Evolutionary conservation across 352 stramenopile species (phyloP).

Genomic region (Phytophthora podocarpi): DNA sequence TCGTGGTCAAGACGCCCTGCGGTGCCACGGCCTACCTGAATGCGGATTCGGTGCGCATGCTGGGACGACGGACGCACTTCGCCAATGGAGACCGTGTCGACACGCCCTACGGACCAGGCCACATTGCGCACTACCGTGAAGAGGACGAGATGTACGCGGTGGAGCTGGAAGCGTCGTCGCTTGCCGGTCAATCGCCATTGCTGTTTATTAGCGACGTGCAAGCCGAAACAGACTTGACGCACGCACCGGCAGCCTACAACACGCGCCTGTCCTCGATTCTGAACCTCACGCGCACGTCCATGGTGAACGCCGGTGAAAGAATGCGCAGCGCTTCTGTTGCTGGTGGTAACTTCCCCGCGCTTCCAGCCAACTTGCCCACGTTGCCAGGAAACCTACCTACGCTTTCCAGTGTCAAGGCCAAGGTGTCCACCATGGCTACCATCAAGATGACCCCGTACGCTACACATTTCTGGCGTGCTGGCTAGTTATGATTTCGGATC

Average conservation of each 20-base stretch:
- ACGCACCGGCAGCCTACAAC: conserved; percentile 37
- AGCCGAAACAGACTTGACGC: conserved; percentile 47
- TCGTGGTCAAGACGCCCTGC: conserved; percentile 56
- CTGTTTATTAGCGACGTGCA: conserved; percentile 56
- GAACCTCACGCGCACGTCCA: conserved; percentile 70
- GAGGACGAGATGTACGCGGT: conserved; percentile 65
- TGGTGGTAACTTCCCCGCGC: conserved; percentile 51
- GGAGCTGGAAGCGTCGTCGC: conserved; percentile 41
- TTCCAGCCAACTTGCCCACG: conserved; percentile 35
- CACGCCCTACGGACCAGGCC: conserved; percentile 55
- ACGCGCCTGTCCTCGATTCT: conserved; percentile 78
- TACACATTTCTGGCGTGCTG: background rate
- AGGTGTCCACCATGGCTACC: conserved; percentile 70
- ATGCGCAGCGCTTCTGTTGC: conserved; percentile 65
- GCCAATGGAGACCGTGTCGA: conserved; percentile 52
- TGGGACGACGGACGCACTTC: conserved; percentile 61
- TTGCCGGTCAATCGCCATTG: conserved; percentile 33
- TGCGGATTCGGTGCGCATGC: conserved; percentile 48
- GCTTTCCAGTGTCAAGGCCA: conserved; percentile 70
- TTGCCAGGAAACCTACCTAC: conserved; percentile 57
- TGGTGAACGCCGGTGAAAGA: conserved; percentile 66
- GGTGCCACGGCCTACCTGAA: conserved; percentile 59
- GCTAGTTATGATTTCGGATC: background rate
- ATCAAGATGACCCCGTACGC: conserved; percentile 75
- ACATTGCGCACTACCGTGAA: conserved; percentile 55